A percentile compares a stretch with the other conserved stretches of the same genome.
These are phyloP conservation scores for slime mould (Dictyostelium discoideum) DNA, from an alignment of 78 protist species.

Conservation along the genomic window DNA sequence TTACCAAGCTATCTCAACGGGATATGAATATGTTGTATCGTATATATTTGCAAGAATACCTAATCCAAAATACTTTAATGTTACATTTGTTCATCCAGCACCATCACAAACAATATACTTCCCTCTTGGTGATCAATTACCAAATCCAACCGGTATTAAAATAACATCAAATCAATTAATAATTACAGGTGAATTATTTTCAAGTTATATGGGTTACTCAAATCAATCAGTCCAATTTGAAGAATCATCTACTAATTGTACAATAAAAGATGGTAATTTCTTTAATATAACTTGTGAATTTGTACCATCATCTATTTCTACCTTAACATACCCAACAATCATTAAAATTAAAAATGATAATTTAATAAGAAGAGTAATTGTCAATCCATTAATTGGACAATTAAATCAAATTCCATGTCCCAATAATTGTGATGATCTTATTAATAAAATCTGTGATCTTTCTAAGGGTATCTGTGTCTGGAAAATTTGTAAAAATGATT, in stretches of 20 bases:
- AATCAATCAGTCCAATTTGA: background rate
- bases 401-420: background rate
- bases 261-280: background rate
- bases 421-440: background rate
- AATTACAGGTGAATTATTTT: background rate
- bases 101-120: background rate
- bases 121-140: background rate
- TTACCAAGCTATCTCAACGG: background rate
- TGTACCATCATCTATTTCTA: background rate
- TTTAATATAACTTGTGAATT: background rate
- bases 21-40: background rate
- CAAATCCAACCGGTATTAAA: background rate
- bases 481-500: background rate
- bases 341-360: background rate
- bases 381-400: background rate
- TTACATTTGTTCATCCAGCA: background rate
- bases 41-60: background rate
- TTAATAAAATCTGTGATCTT: background rate
- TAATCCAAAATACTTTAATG: background rate
- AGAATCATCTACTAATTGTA: background rate
- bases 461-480: background rate
- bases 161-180: background rate
- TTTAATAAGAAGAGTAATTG: background rate
- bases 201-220: background rate
- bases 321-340: background rate